Evolutionary conservation across 2,329 filamentous ascomycete species (phyloP), one percentile per base, ranked within the genome.

Genomic region (Talaromyces rugulosus): DNA sequence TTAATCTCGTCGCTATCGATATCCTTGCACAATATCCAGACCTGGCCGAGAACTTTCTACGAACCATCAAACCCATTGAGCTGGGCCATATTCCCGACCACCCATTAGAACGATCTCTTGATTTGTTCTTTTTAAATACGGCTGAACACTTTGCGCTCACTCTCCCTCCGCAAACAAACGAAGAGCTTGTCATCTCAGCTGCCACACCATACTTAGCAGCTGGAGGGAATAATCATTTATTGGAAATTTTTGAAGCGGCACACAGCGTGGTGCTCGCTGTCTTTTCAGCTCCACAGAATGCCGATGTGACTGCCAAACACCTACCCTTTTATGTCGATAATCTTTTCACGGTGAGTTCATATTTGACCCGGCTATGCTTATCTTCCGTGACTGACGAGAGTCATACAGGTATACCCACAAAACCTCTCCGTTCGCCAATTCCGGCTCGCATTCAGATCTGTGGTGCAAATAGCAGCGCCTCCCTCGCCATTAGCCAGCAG

Each of bases 51-150:
- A 80, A 83, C 23, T 91, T 96, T 68, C 77, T 96, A 28, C 80
- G 81, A 64, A 83, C 84, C 23, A 88, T 89, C 56, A 82, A 83
- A 62, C 85, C 85, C 5, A 74, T 75, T 50, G 78, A 83, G 62
- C 72, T 82, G 18, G 82, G 84, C 47, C 75, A 80, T 44, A 85
- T 89, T 34, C 85, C 89, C 0, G 76, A 78, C 5, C 84, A 89
- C 65, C 86, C 89, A 5, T 79, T 92, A 1, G 85, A 91, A 67
- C 83, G 89, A 62, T 88, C 85, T 18, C 79, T 94, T n/a, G 90
- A 95, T 71, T 83, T 96, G 16, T 96, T 91, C 78, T 96, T 96
- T 76, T 84, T 97, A 65, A 95, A 96, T 71, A 85, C 89, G 0
- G 88, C 90, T 2, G 93, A 96, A 73, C 91, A 96, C 73, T 87